Conservation (phyloP, 2,329 filamentous ascomycete species). For the Atkinsonella hypoxylon region DNA sequence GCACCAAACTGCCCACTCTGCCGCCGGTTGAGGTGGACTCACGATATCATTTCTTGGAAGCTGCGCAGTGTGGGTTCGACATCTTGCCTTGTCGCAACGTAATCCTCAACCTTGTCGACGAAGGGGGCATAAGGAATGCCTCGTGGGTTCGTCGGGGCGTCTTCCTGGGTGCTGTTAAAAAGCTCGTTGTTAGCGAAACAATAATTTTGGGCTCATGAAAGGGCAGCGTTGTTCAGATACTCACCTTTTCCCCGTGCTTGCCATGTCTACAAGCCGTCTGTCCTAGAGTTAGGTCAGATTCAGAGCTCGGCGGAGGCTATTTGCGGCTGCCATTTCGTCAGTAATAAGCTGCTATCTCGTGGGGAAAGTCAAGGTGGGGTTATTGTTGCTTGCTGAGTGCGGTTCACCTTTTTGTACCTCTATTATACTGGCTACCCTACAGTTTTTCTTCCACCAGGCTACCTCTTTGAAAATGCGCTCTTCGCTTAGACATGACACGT, state of each 20-base stretch:
- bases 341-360: constrained; percentile 19
- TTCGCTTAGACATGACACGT: too few species aligned
- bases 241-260: constrained; percentile 30
- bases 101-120: constrained; percentile 81
- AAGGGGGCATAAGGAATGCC: constrained; percentile 78
- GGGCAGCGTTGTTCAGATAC: neutral
- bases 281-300: constrained; percentile 12
- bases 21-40: constrained; percentile 21
- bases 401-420: neutral
- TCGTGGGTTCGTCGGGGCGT: constrained; percentile 58
- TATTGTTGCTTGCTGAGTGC: neutral
- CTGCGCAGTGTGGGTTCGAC: constrained; percentile 70
- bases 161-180: constrained; percentile 27
- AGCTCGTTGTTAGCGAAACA: neutral
- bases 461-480: too few species aligned
- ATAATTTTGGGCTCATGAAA: neutral
- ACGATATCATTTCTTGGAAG: constrained; percentile 93
- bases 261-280: constrained; percentile 22
- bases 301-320: constrained; percentile 17
- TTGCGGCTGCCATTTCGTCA: constrained; percentile 19
- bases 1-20: neutral
- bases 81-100: constrained; percentile 64
- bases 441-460: too few species aligned
- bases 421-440: too few species aligned
- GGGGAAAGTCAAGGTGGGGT: constrained; percentile 17